Evolutionary conservation across 148 eudicot species (phyloP), one percentile per base, ranked within the genome.

Genomic region (Gaultheria prostrata): DNA sequence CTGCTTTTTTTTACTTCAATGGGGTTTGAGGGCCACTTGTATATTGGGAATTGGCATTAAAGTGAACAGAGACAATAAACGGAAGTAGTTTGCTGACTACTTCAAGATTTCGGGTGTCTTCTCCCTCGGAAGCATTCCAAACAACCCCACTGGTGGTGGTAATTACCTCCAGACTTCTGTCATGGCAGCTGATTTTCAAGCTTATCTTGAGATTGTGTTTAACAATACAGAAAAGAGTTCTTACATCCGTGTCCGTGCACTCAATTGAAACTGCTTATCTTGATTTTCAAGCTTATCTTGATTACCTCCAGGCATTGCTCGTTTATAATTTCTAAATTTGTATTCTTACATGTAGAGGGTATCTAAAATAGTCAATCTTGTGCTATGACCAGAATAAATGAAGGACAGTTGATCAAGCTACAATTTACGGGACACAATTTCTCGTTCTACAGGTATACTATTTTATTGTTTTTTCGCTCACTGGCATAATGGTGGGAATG

Each of bases 141-240:
- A 92, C 76, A 84, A 30, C 84, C 94, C 94, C 51, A 88, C 80
- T 15, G 88, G 90, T 26, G 84, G 82, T 28, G 89, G 89, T 45
- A 87, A 80, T 54, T 82, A 73, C 82, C 89, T 90, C 65, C 89
- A 89, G 84, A 89, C 94, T 46, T 90, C 92, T 39, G 92, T 92
- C 50, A 90, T 92, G 92, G 89, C 83, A 76, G 94, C 94, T 53
- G 89, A 92, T 79, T 90, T 81, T 67, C 87, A 90, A 61, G 88
- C 82, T n/a, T 92, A 72, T 83, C 76, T 86, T 35, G 94, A 90
- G 85, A 26, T 92, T 71, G 88, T 92, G 82, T 90, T 92, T 69
- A 89, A 91, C 80, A 91, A 91, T 65, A 13, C 86, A 46, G 94
- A 91, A 86, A 87, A 87, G 45, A 70, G 87, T 80, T 79, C 35